Conservation (phyloP, 352 stramenopile species). For the Elongisporangium prolatum region DNA sequence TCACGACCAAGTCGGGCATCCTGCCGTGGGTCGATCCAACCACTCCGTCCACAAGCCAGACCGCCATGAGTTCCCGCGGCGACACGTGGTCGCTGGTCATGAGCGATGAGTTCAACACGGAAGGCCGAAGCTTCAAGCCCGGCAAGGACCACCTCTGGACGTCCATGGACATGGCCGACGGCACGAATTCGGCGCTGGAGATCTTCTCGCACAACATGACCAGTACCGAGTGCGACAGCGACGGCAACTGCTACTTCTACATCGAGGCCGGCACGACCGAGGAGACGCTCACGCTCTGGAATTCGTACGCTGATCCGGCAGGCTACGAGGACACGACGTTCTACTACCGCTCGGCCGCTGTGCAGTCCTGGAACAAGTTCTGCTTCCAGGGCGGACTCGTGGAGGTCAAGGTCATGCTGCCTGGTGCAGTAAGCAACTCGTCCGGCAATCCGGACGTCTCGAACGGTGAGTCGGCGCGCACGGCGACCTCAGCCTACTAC, state of each 20-base stretch:
- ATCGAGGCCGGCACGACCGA: constrained; percentile 33
- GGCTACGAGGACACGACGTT: constrained; percentile 29
- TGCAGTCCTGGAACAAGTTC: constrained; percentile 93
- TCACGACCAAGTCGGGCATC: too few species aligned
- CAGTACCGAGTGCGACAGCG: constrained; percentile 25
- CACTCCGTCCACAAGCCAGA: too few species aligned
- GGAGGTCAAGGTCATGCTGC: constrained; percentile 86
- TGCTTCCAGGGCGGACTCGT: constrained; percentile 90
- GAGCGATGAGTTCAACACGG: too few species aligned
- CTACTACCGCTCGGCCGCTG: constrained; percentile 71
- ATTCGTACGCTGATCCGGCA: constrained; percentile 32
- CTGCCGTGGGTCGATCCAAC: too few species aligned
- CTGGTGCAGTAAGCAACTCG: constrained; percentile 53
- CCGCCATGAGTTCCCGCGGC: too few species aligned
- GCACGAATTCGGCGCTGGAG: too few species aligned
- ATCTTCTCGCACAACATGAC: constrained; percentile 89
- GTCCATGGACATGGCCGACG: too few species aligned
- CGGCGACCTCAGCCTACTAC: constrained; percentile 42
- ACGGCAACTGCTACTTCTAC: constrained; percentile 23
- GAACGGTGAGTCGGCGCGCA: constrained; percentile 19
- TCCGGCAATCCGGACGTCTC: constrained; percentile 50
- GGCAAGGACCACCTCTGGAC: too few species aligned
- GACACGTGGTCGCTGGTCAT: too few species aligned
- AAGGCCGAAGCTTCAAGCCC: too few species aligned
- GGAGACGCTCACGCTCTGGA: constrained; percentile 35